Evolutionary conservation across 2,329 filamentous ascomycete genomes (phyloP), one percentile per base, ranked within the genome.

Genomic region (Arthrobotrys megalospora): DNA sequence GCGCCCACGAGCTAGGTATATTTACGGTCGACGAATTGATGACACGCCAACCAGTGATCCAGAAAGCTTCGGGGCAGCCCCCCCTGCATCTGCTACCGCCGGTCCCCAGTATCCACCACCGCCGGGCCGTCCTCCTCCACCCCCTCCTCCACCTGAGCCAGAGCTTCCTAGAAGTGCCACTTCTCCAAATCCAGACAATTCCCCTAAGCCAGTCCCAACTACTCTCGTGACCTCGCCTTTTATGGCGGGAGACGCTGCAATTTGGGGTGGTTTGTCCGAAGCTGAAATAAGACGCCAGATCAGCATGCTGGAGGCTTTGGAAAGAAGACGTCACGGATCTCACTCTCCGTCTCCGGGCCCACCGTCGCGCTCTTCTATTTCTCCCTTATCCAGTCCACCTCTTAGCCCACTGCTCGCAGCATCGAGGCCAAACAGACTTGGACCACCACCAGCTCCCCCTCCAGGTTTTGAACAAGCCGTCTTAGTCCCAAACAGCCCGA

Each of bases 191-290:
- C 10, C 14, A 3, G 28, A 7, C 12, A 11, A n/a, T 28, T 14
- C 19, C 5, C 12, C 12, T 19, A 5, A 28, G 4, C 41, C 36
- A n/a, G 43, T 34, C 41, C 14, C 21, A 8, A 38, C 43, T 2
- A 10, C 34, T 21, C n/a, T 55, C 6, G 21, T 32, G 3, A 34
- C 32, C 38, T 32, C 47, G 12, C 28, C 64, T 7, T 24, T 32
- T 12, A 19, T 16, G 12, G 16, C n/a, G 3, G 72, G 65, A 2
- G 72, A 70, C 5, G 8, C 19, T 6, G 48, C 19, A 4, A n/a
- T 64, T 16, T 77, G 73, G 73, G 73, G 73, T n/a, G 73, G 73
- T 6, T 10, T 77, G 47, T 77, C 73, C 11, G 73, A 71, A 38
- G 60, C 58, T 38, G 73, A 77, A 12, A 67, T 77, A 8, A 43